A percentile compares a stretch with the other conserved stretches of the same genome.
Conservation (phyloP, 2,329 filamentous ascomycete genomes). For the Fusarium sp. region DNA sequence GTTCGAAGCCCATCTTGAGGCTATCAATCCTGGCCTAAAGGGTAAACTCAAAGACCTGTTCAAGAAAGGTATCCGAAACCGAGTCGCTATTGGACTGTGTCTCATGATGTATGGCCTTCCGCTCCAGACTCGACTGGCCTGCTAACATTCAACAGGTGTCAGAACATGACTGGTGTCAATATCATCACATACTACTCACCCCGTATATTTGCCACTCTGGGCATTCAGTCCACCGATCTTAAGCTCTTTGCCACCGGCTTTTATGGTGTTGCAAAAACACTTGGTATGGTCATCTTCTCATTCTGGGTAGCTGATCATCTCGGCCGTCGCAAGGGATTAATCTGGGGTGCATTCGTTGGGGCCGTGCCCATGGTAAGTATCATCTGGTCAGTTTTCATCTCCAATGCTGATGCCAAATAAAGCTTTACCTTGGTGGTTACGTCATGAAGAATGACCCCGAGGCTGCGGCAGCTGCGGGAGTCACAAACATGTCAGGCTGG, state of each 20-base stretch:
- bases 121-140: too few species aligned
- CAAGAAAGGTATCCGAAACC: too few species aligned
- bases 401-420: too few species aligned
- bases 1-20: too few species aligned
- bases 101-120: too few species aligned
- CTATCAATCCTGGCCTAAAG: too few species aligned
- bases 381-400: too few species aligned
- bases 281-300: constrained; percentile 53
- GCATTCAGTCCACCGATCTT: constrained; percentile 50
- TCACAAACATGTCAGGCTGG: constrained; percentile 56
- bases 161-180: constrained; percentile 61
- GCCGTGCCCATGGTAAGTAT: constrained; percentile 49
- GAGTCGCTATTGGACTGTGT: too few species aligned
- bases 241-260: constrained; percentile 25
- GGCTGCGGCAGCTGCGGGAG: constrained; percentile 59
- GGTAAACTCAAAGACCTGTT: too few species aligned
- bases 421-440: constrained; percentile 53
- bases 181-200: constrained; percentile 70
- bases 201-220: constrained; percentile 54
- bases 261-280: constrained; percentile 16
- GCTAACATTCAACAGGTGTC: constrained; percentile 17
- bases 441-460: constrained; percentile 49
- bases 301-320: constrained; percentile 63
- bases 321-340: constrained; percentile 63
- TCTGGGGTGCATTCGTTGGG: constrained; percentile 52